Percentiles rank a stretch among this genome's conserved stretches.
Evolutionary conservation across 305 asterid species (phyloP).

Genomic region (Solanum aculeatissimum): DNA sequence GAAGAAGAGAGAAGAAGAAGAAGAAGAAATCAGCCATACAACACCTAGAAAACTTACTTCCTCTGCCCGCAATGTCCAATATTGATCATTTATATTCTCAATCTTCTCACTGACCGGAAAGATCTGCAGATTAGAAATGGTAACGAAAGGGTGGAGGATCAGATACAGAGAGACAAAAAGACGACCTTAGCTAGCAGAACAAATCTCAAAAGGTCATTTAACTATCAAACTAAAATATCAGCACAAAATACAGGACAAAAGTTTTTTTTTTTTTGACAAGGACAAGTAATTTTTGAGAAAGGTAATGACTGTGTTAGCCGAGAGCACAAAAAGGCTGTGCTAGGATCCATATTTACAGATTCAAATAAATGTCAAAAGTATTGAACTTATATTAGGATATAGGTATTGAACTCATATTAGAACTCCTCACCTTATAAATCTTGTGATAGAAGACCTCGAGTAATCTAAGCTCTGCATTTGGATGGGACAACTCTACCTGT

Average conservation of each 20-base stretch:
- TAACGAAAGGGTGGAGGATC: background rate
- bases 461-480: conserved; percentile 92
- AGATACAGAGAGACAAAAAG: background rate
- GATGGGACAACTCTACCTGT: conserved; percentile 93
- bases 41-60: conserved; percentile 34
- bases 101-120: conserved; percentile 57
- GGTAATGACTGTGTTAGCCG: background rate
- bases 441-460: conserved; percentile 98
- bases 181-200: background rate
- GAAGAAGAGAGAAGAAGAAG: conserved; percentile 9
- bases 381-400: background rate
- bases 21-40: background rate
- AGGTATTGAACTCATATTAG: background rate
- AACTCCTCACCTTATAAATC: conserved; percentile 76
- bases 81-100: conserved; percentile 65
- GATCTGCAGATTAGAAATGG: conserved; percentile 31
- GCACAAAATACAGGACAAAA: background rate
- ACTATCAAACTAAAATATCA: background rate
- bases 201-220: background rate
- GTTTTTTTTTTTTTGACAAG: background rate
- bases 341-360: background rate
- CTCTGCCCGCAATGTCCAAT: conserved; percentile 75
- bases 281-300: background rate
- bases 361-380: background rate
- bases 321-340: background rate